Evolutionary conservation across 2,329 filamentous ascomycete genomes (phyloP).

Genomic region (Cladophialophora bantiana): DNA sequence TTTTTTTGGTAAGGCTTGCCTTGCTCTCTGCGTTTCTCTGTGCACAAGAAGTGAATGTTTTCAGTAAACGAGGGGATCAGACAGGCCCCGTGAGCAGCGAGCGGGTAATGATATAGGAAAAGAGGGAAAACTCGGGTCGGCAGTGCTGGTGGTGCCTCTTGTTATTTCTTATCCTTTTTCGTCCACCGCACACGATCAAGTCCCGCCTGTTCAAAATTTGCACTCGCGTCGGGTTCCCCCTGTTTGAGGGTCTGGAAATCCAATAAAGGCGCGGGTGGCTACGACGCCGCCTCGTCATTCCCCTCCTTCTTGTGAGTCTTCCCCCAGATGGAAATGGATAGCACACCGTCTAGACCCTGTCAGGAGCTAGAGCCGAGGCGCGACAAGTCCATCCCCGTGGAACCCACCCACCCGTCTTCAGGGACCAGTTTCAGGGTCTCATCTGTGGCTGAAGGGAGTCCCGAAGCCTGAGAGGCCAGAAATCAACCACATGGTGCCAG

Average conservation of each 20-base stretch:
- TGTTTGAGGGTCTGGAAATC: constrained; percentile 18
- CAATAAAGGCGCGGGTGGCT: constrained; percentile 26
- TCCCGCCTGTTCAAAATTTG: constrained; percentile 25
- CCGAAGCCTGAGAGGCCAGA: constrained; percentile 8
- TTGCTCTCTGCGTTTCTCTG: constrained; percentile 3
- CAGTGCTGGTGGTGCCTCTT: not conserved
- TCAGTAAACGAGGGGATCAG: constrained; percentile 7
- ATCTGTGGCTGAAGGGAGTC: constrained; percentile 10
- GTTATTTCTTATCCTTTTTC: constrained; percentile 17
- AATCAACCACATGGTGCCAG: constrained; percentile 13
- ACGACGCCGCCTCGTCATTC: constrained; percentile 28
- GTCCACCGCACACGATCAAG: constrained; percentile 30
- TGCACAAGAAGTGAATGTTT: not conserved
- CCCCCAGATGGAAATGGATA: constrained; percentile 24
- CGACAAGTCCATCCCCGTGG: not conserved
- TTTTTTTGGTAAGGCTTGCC: not conserved
- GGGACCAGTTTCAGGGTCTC: constrained; percentile 18
- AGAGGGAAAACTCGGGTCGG: constrained; percentile 10
- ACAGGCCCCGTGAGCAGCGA: not conserved
- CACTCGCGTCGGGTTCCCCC: constrained; percentile 11
- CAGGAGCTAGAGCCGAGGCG: constrained; percentile 16
- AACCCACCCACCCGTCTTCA: not conserved
- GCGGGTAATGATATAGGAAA: constrained; percentile 11
- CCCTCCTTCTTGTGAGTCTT: constrained; percentile 19
- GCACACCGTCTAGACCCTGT: constrained; percentile 3